Evolutionary conservation across 441 rosid genomes (phyloP).

Genomic region (Erodium trifolium): DNA sequence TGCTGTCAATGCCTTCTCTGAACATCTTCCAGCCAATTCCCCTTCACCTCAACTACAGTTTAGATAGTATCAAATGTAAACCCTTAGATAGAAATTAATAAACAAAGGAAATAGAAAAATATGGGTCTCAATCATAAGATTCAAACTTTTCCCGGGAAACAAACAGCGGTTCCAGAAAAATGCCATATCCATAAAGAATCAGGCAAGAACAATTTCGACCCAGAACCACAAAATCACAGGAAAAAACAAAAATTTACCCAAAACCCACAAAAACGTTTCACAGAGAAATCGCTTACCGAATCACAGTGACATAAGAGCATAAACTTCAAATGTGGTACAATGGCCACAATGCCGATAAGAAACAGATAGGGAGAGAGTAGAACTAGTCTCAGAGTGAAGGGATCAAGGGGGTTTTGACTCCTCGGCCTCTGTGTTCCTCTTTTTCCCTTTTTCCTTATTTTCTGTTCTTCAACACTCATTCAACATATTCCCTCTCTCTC

Average conservation of each 20-base stretch:
- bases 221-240: background rate
- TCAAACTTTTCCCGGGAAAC: background rate
- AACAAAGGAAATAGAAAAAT: background rate
- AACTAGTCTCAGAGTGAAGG: too few species aligned
- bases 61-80: background rate
- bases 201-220: background rate
- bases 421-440: background rate
- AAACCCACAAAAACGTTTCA: background rate
- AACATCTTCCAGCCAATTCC: slow-evolving; percentile 29
- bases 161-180: background rate
- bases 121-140: background rate
- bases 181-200: background rate
- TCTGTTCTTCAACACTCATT: background rate
- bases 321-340: background rate
- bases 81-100: background rate
- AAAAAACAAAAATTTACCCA: background rate
- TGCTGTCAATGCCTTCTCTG: slow-evolving; percentile 32
- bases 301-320: background rate
- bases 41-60: background rate
- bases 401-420: background rate
- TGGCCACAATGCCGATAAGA: background rate
- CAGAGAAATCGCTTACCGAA: background rate
- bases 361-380: background rate
- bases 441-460: background rate
- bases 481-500: background rate